Percentiles rank a stretch among this genome's conserved stretches.
Evolutionary conservation across 257 asterid genomes (phyloP).

Genomic region (Plantago elongata): DNA sequence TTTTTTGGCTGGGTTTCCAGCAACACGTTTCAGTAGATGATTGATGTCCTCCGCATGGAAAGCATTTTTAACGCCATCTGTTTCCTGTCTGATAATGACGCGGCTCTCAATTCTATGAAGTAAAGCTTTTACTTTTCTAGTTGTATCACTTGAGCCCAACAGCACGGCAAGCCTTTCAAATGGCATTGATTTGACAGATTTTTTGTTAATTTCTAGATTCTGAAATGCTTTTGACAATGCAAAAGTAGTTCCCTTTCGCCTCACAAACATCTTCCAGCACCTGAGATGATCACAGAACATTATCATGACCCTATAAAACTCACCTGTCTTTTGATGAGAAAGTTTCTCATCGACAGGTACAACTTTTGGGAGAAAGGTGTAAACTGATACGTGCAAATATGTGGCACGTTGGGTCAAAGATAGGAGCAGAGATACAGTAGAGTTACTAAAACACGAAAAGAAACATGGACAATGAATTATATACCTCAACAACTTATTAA

Average conservation of each 20-base stretch:
- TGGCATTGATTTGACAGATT: conserved; percentile 68
- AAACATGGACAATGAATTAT: too few relatives aligned
- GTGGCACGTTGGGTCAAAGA: neutral
- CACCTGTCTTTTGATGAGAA: neutral
- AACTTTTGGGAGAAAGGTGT: neutral
- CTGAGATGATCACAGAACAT: too few relatives aligned
- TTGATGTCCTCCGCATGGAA: conserved; percentile 46
- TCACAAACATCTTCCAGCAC: neutral
- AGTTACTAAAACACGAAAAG: too few relatives aligned
- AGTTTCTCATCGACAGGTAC: neutral
- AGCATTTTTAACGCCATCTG: conserved; percentile 42
- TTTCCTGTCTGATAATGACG: neutral
- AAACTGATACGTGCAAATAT: neutral
- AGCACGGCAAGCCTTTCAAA: conserved; percentile 80
- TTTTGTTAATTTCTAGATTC: conserved; percentile 57
- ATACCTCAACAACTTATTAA: too few relatives aligned
- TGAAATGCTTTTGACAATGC: conserved; percentile 53
- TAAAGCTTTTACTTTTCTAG: conserved; percentile 57
- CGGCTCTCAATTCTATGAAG: conserved; percentile 69
- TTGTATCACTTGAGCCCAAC: conserved; percentile 62
- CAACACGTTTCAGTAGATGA: conserved; percentile 91
- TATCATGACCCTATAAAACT: too few relatives aligned
- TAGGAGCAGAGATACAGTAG: neutral
- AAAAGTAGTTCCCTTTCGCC: conserved; percentile 43
- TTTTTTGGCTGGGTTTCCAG: conserved; percentile 48